Percentiles rank a stretch among this genome's conserved stretches.
phyloP scores from a whole-genome alignment of 2,329 filamentous ascomycete genomes.

The Colletotrichum cereale region DNA sequence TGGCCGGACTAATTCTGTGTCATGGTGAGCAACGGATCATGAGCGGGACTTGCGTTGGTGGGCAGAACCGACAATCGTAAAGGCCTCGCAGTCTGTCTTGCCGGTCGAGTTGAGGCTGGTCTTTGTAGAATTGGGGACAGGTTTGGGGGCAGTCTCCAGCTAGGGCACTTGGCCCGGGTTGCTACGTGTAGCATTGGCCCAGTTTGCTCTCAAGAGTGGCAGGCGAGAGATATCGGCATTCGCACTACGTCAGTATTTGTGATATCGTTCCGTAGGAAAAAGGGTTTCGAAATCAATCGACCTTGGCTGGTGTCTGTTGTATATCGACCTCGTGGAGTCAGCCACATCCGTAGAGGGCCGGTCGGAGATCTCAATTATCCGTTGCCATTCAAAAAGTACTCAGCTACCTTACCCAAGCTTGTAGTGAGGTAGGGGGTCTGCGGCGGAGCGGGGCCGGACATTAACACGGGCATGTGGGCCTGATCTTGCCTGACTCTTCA shows the following conservation, averaged over 20 bases:
- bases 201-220: not conserved
- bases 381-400: not conserved
- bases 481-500: not conserved
- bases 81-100: not conserved
- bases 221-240: not conserved
- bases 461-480: not conserved
- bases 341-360: not conserved
- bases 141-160: not conserved
- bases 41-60: not conserved
- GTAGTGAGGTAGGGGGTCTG: not conserved
- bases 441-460: not conserved
- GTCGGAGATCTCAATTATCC: not conserved
- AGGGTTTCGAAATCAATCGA: not conserved
- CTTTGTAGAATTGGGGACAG: not conserved
- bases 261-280: not conserved
- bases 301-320: not conserved
- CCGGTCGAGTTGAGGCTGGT: constrained; percentile 1
- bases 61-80: constrained; percentile 1
- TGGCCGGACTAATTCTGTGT: not conserved
- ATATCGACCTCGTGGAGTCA: not conserved
- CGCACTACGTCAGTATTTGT: not conserved
- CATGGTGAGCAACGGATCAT: not conserved
- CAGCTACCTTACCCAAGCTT: not conserved
- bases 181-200: constrained; percentile 1
- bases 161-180: constrained; percentile 1